A percentile compares a stretch with the other conserved stretches of the same genome.
phyloP scores from a whole-genome alignment of 192 early-diverging fungal species.

The Umbelopsis sp. region DNA sequence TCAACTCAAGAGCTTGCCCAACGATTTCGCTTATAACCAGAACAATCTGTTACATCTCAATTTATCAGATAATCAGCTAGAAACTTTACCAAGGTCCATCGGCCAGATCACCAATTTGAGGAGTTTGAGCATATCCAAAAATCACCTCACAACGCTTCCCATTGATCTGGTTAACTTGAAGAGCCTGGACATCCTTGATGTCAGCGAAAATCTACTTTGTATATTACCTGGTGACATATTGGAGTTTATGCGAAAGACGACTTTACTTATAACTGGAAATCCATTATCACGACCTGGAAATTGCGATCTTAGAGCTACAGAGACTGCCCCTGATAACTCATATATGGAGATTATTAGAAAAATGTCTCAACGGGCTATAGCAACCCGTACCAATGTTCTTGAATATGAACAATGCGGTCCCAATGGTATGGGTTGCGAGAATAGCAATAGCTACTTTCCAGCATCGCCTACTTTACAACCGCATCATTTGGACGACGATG shows the following conservation, averaged over 20 bases:
- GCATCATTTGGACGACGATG: slow-evolving; percentile 31
- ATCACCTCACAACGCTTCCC: slow-evolving; percentile 41
- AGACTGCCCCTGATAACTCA: slow-evolving; percentile 22
- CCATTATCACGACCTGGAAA: slow-evolving; percentile 47
- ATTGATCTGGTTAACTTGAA: slow-evolving; percentile 29
- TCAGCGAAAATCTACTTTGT: slow-evolving; percentile 40
- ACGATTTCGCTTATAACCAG: slow-evolving; percentile 26
- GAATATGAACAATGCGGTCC: slow-evolving; percentile 27
- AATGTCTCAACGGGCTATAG: slow-evolving; percentile 35
- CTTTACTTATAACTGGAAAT: slow-evolving; percentile 55
- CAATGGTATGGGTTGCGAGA: slow-evolving; percentile 30
- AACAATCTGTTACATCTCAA: slow-evolving; percentile 37
- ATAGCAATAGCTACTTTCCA: neutral
- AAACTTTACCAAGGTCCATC: slow-evolving; percentile 52
- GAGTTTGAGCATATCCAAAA: slow-evolving; percentile 36
- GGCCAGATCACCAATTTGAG: slow-evolving; percentile 31
- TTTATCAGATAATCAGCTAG: slow-evolving; percentile 53
- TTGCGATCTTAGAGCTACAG: slow-evolving; percentile 23
- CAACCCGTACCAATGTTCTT: slow-evolving; percentile 8
- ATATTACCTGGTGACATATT: slow-evolving; percentile 40
- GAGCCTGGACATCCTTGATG: slow-evolving; percentile 38
- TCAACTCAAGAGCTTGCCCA: slow-evolving; percentile 45
- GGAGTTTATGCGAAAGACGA: slow-evolving; percentile 43
- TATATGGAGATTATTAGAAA: slow-evolving; percentile 21
- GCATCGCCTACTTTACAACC: slow-evolving; percentile 1